Percentiles rank a stretch among this genome's conserved stretches.
Conservation (phyloP, 768 basidiomycete genomes). For the Rhodotorula sphaerocarpa region DNA sequence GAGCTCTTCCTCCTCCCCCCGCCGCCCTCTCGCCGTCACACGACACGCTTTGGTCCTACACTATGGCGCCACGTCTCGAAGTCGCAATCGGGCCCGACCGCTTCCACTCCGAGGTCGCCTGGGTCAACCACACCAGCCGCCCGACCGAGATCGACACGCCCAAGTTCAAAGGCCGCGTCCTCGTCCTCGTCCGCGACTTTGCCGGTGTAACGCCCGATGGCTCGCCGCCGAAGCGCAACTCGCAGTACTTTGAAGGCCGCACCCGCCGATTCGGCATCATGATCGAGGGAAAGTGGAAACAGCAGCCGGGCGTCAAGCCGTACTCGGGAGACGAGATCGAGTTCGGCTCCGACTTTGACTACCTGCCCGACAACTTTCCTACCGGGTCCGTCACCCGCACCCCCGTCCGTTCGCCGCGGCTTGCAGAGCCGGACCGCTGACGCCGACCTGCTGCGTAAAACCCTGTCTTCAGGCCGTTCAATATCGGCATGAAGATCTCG, state of each 20-base stretch:
- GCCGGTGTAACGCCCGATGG: slow-evolving; percentile 35
- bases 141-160: slow-evolving; percentile 37
- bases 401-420: neutral
- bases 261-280: slow-evolving; percentile 35
- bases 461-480: slow-evolving; percentile 26
- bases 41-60: neutral
- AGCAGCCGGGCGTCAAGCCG: slow-evolving; percentile 17
- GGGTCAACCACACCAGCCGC: slow-evolving; percentile 28
- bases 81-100: slow-evolving; percentile 27
- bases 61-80: neutral
- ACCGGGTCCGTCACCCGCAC: neutral
- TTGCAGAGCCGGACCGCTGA: neutral
- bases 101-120: slow-evolving; percentile 11
- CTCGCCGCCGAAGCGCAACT: slow-evolving; percentile 22
- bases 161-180: slow-evolving; percentile 34
- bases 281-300: slow-evolving; percentile 38
- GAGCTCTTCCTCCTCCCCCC: no score
- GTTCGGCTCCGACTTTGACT: slow-evolving; percentile 36
- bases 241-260: slow-evolving; percentile 33
- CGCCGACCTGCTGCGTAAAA: neutral
- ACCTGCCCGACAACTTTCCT: slow-evolving; percentile 36
- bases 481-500: slow-evolving; percentile 36
- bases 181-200: slow-evolving; percentile 36
- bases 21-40: no score
- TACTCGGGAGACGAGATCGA: slow-evolving; percentile 37